Base-by-base conservation (phyloP, 1,139 yeast species). In the Yamadazyma songkhlaensis region DNA sequence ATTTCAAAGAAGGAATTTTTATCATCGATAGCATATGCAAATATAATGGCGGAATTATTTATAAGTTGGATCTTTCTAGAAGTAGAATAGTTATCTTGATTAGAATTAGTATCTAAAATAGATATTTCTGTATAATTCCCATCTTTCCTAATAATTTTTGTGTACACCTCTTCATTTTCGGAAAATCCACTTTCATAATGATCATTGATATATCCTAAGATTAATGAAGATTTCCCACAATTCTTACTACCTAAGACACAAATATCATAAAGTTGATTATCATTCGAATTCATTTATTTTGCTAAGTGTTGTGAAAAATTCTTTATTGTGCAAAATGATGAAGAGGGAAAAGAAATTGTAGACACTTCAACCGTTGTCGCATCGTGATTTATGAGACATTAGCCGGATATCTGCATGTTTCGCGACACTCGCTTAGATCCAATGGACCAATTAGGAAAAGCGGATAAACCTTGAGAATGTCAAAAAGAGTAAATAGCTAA, bases 201-300 rank as follows among this genome's bases (percentile, higher is more conserved):
- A 21, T 45, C 43, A 14, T 49, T 45, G 9, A 62, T 43, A 33
- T 53, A 67, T 12, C 48, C 49, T 10, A 55, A 42, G 2, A 64
- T 50, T 8, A 67, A 45, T 10, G 64, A 48, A 3, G 68, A 50
- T 43, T 65, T 67, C 2, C 72, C 72, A 4, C 51, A 40, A 8
- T 43, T 42, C n/a, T 45, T 50, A 11, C 52, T 47, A 2, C 73
- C 72, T 14, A 64, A 42, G 12, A 64, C 60, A 41, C 67, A 60
- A 8, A 65, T 57, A 36, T 66, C 72, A 38, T 51, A 65, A 21
- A 48, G 53, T 10, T 47, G 50, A 32, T 53, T 51, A 14, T 63
- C 48, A 2, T 31, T 40, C 46, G 29, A 35, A n/a, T 10, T 20
- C 23, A 28, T 31, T 31, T 42, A 41, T 36, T 10, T 17, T 17